Evolutionary conservation across 2,329 filamentous ascomycete species (phyloP).

Genomic region (Eutypella sp.): DNA sequence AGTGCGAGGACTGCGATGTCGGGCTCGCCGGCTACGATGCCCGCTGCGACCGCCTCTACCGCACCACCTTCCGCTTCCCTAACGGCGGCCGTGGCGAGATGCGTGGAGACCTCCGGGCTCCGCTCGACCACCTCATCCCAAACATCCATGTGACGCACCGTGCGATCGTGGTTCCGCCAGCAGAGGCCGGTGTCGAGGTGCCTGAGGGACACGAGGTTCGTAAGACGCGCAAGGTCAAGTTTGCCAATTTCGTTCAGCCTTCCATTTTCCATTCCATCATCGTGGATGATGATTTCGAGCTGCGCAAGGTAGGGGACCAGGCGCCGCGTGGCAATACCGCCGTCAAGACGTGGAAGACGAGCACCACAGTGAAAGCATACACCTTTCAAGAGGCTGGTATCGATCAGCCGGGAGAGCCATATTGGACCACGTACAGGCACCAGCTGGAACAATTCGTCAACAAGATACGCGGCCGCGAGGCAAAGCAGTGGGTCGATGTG

Average conservation of each 20-base stretch:
- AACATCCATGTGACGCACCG: constrained; percentile 16
- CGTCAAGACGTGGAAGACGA: constrained; percentile 18
- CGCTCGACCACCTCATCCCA: constrained; percentile 13
- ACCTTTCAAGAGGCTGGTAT: constrained; percentile 16
- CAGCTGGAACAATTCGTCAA: constrained; percentile 37
- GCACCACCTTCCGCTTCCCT: constrained; percentile 28
- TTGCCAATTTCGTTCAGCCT: constrained; percentile 16
- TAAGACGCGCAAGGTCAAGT: constrained; percentile 18
- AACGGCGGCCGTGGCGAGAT: constrained; percentile 27
- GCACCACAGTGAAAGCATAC: constrained; percentile 17
- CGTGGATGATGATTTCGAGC: constrained; percentile 22
- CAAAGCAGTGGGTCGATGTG: constrained; percentile 30
- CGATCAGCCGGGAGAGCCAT: constrained; percentile 21
- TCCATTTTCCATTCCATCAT: constrained; percentile 14
- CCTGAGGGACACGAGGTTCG: constrained; percentile 15
- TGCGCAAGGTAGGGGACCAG: constrained; percentile 14
- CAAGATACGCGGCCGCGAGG: constrained; percentile 27
- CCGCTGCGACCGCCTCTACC: constrained; percentile 23
- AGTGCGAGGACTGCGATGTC: constrained; percentile 24
- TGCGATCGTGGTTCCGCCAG: constrained; percentile 13
- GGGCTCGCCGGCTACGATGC: constrained; percentile 16
- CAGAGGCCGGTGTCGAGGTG: constrained; percentile 11
- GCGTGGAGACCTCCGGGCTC: constrained; percentile 22
- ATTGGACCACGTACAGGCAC: constrained; percentile 35
- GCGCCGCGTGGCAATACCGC: no score